Evolutionary conservation across 78 protist genomes (phyloP).

Genomic region (Acrasis kona): DNA sequence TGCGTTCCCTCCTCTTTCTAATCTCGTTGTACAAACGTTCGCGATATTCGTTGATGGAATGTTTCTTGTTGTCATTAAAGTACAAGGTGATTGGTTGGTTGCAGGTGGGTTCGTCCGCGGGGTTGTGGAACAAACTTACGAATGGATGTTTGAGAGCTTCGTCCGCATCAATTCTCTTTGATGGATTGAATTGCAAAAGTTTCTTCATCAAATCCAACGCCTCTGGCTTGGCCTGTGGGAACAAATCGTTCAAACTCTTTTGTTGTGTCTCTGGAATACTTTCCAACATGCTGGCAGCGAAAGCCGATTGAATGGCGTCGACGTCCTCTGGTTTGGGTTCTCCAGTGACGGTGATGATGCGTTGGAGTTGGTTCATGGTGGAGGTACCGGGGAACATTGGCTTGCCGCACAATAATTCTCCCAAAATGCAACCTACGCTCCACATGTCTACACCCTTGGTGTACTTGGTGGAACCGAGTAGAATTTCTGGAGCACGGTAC

Average conservation of each 20-base stretch:
- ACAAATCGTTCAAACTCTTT: conserved; percentile 34
- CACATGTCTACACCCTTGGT: conserved; percentile 77
- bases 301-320: conserved; percentile 65
- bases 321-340: conserved; percentile 71
- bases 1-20: conserved; percentile 35
- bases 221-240: conserved; percentile 82
- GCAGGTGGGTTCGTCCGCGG: conserved; percentile 36
- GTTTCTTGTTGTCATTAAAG: conserved; percentile 76
- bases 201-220: conserved; percentile 81
- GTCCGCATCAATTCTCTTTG: conserved; percentile 80
- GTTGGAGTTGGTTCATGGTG: conserved; percentile 93
- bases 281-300: conserved; percentile 82
- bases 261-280: conserved; percentile 42
- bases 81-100: conserved; percentile 17
- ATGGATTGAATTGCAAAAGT: conserved; percentile 88
- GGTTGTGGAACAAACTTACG: conserved; percentile 74
- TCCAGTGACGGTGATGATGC: conserved; percentile 80
- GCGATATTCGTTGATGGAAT: conserved; percentile 45
- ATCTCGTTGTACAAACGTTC: conserved; percentile 39
- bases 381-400: conserved; percentile 95
- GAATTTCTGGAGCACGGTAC: conserved; percentile 96
- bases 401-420: conserved; percentile 86
- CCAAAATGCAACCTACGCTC: conserved; percentile 91
- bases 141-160: conserved; percentile 88
- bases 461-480: conserved; percentile 87